Evolutionary conservation across 257 asterid species (phyloP).

Genomic region (Galeopsis tetrahit): DNA sequence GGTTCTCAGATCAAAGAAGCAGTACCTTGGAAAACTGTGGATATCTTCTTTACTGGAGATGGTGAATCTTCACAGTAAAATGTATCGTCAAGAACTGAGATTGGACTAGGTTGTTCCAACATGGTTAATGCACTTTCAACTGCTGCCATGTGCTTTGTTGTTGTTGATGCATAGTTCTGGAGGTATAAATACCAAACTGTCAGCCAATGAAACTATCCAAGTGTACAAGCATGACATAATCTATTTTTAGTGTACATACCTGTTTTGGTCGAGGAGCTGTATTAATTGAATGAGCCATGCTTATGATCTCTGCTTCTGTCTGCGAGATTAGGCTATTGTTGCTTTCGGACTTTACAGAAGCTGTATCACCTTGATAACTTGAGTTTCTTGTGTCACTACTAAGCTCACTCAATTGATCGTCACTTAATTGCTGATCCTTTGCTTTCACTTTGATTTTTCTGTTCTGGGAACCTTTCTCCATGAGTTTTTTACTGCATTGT

Average conservation of each 20-base stretch:
- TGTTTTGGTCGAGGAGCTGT: constrained; percentile 43
- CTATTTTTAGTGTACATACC: constrained; percentile 37
- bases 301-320: constrained; percentile 62
- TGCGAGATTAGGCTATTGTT: constrained; percentile 65
- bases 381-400: constrained; percentile 55
- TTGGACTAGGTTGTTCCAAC: constrained; percentile 93
- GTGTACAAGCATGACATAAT: constrained; percentile 33
- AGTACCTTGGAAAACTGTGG: constrained; percentile 80
- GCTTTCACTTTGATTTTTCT: constrained; percentile 49
- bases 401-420: constrained; percentile 53
- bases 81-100: constrained; percentile 83
- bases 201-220: constrained; percentile 31
- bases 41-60: constrained; percentile 82
- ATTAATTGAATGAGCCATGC: constrained; percentile 46
- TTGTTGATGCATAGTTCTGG: constrained; percentile 58
- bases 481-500: constrained; percentile 39
- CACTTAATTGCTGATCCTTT: constrained; percentile 44
- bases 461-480: constrained; percentile 44
- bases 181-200: constrained; percentile 34
- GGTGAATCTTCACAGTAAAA: constrained; percentile 82
- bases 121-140: constrained; percentile 50
- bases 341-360: constrained; percentile 78
- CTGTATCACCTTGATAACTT: constrained; percentile 67
- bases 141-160: constrained; percentile 47
- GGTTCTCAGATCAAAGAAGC: constrained; percentile 33